Base-by-base conservation (phyloP, 202 grass and related monocot species). In the Hordeum pubiflorum region DNA sequence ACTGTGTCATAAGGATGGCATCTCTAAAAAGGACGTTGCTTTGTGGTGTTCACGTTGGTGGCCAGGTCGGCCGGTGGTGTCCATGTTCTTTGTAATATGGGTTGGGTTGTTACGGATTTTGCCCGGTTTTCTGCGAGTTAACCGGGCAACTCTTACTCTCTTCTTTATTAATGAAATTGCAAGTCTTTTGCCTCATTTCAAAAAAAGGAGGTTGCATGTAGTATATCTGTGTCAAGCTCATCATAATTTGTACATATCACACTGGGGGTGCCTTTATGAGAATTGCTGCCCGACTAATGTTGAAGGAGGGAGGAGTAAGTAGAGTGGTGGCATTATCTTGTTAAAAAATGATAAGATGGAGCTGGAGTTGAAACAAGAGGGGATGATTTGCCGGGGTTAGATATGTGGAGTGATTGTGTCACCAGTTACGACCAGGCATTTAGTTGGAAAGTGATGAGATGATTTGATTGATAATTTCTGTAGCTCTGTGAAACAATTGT, bases 261-360 rank as follows among this genome's bases (percentile, higher is more conserved):
- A 10, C 6, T 17, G 36, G 36, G 3, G 4, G 34, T 76, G 55
- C 23, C 21, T 31, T 74, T 59, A 18, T 38, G 57, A 59, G 22
- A 40, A 62, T 77, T 63, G 14, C 24, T 77, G 23, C 9, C 61
- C 1, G 37, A 40, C 2, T 44, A 77, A 62, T 77, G 37, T 62
- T 77, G 57, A 57, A 62, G 58, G 23, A 77, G 56, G 37, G 17
- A 62, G 37, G 58, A 77, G 43, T 44, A 77, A 44, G 37, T 77
- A 62, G 22, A 77, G 17, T 77, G 24, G 58, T 12, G 24, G 57
- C 10, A 63, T 62, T 77, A 31, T 18, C 58, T 63, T 77, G 58
- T 77, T 29, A 39, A 7, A 40, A 31, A 18, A 21, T 44, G 39
- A n/a, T 38, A 15, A 40, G 13, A 62, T 62, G 22, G 14, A 60